These are phyloP conservation scores for Hemisphaericaspora xylanilytica DNA, from an alignment of 1,139 yeast species.

Conservation along the genomic window DNA sequence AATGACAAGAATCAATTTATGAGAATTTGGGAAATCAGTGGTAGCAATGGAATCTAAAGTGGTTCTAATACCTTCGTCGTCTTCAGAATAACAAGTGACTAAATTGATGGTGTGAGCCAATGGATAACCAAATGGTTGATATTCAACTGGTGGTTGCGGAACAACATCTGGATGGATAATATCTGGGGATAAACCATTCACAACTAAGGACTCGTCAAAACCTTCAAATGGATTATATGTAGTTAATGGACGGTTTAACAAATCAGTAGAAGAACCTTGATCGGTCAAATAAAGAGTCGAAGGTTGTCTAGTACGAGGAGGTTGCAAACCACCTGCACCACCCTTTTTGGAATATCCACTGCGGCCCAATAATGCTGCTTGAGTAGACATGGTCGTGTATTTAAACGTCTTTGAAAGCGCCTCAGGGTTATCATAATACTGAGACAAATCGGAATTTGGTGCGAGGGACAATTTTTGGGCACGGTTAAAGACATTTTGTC, in stretches of 20 bases:
- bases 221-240: constrained; percentile 43
- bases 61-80: constrained; percentile 77
- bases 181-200: constrained; percentile 62
- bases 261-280: constrained; percentile 35
- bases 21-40: constrained; percentile 92
- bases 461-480: constrained; percentile 40
- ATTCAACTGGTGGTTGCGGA: constrained; percentile 86
- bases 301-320: constrained; percentile 16
- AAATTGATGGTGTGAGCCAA: constrained; percentile 79
- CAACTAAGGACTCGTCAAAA: constrained; percentile 34
- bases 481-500: constrained; percentile 45
- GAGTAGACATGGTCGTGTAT: constrained; percentile 58
- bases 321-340: constrained; percentile 10
- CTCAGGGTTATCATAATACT: constrained; percentile 38
- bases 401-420: constrained; percentile 43
- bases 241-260: constrained; percentile 34
- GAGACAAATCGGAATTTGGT: constrained; percentile 38
- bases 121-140: constrained; percentile 86
- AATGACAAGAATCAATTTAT: constrained; percentile 75
- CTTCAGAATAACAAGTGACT: constrained; percentile 95
- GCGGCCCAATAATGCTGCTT: constrained; percentile 41
- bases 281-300: constrained; percentile 30
- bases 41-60: constrained; percentile 90
- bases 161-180: constrained; percentile 70
- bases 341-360: constrained; percentile 20